Percentiles rank a stretch among this genome's conserved stretches.
phyloP scores from a whole-genome alignment of 176 grass and related monocot species.

The Pontederia paniculata region DNA sequence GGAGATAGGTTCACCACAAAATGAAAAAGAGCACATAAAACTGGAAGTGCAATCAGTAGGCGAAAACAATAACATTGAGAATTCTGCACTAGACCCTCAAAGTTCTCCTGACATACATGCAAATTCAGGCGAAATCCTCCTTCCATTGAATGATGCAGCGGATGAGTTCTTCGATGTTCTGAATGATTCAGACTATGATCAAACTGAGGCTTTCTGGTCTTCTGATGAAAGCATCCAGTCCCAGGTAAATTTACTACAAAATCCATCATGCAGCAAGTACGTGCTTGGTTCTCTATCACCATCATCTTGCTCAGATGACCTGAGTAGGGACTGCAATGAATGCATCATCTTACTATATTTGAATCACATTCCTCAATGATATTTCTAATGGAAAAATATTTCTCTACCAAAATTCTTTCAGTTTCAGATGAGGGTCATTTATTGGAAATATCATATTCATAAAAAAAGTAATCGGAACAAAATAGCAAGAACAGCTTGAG shows the following conservation, averaged over 20 bases:
- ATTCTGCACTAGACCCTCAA: slow-evolving; percentile 2
- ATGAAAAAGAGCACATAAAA: slow-evolving; percentile 1
- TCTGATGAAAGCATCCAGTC: slow-evolving; percentile 8
- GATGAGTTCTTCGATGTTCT: slow-evolving; percentile 26
- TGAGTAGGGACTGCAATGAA: no score
- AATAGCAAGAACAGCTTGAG: no score
- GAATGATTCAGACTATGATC: slow-evolving; percentile 15
- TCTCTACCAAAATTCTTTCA: no score
- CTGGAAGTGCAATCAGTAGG: slow-evolving; percentile 1
- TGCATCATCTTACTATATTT: no score
- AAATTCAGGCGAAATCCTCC: neutral
- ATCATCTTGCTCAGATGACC: slow-evolving; percentile 32
- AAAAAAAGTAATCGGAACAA: no score
- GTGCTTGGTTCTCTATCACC: slow-evolving; percentile 10
- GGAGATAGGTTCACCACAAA: neutral
- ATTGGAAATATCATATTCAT: no score
- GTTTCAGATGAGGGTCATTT: no score
- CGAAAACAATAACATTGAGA: neutral
- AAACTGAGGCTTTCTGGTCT: slow-evolving; percentile 7
- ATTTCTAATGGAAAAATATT: no score
- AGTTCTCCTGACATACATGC: neutral
- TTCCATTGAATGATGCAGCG: slow-evolving; percentile 14
- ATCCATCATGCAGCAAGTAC: slow-evolving; percentile 1
- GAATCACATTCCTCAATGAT: no score
- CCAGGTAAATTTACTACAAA: slow-evolving; percentile 14